Evolutionary conservation across 208 protist species (phyloP), one percentile per base, ranked within the genome.

Genomic region (Lotmaria passim): DNA sequence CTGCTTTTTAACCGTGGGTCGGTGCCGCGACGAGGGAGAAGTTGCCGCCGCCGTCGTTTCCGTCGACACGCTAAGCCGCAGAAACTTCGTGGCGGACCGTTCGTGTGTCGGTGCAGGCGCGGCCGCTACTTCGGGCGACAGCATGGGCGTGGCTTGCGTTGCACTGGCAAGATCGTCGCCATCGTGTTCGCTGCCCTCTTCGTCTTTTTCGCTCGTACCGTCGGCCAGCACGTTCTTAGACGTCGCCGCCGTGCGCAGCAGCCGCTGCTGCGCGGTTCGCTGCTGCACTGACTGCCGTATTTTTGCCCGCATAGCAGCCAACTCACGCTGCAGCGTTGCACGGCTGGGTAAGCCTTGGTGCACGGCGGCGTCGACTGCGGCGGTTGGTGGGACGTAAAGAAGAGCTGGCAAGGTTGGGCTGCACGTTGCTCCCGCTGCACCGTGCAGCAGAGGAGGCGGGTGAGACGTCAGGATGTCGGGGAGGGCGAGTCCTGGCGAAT

Each of bases 211-310:
- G 41, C 55, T 52, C 38, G 12, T 21, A 28, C 26, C 56, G 47
- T 36, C 55, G 3, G 47, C 36, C 39, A 50, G 4, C 24, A 39
- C n/a, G 39, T 26, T 33, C 26, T 14, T 7, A 0, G 56, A 47
- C 0, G 28, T 39, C 2, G 10, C 59, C 34, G 60, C 55, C 17
- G 83, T 38, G 17, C 55, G 56, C 1, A 67, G 57, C 57, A 60
- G 15, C 1, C 71, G 71, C 38, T 70, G 62, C 38, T 66, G 26
- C 8, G 61, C 19, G 30, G 90, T 82, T 6, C 86, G 82, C 47
- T 84, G 72, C 33, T 73, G 63, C 50, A 89, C 56, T 8, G 84
- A 78, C 36, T 73, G 67, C 21, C 78, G 73, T 74, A 89, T 79
- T 15, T 51, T 52, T 23, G 30, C n/a, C 59, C 71, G 56, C 63